Conservation (phyloP, 2,329 filamentous ascomycete genomes). For the Plenodomus biglobosus region DNA sequence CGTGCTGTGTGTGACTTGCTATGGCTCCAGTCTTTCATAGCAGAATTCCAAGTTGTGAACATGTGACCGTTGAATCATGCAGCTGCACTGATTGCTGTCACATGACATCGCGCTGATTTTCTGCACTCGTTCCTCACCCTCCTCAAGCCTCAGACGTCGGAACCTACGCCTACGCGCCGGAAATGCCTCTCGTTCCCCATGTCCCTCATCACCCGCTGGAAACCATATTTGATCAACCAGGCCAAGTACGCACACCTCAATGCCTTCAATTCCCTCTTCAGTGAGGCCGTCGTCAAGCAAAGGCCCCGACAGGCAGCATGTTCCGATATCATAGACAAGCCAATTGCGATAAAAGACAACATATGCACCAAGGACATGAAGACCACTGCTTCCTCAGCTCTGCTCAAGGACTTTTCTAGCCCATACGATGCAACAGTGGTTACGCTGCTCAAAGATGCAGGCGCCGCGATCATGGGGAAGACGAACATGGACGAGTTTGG, state of each 20-base stretch:
- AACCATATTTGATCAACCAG: slow-evolving; percentile 41
- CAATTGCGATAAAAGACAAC: slow-evolving; percentile 55
- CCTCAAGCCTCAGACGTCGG: too few species aligned
- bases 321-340: slow-evolving; percentile 26
- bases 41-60: neutral
- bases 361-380: slow-evolving; percentile 49
- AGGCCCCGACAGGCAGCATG: slow-evolving; percentile 6
- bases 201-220: slow-evolving; percentile 44
- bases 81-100: neutral
- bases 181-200: slow-evolving; percentile 36
- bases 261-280: slow-evolving; percentile 40
- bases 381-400: slow-evolving; percentile 81
- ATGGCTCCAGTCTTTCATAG: neutral
- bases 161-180: slow-evolving; percentile 16
- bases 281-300: slow-evolving; percentile 17
- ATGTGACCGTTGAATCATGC: too few species aligned
- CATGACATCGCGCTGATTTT: slow-evolving; percentile 19
- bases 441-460: slow-evolving; percentile 63
- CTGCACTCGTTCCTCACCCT: slow-evolving; percentile 6
- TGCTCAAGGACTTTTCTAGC: slow-evolving; percentile 67
- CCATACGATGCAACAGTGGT: slow-evolving; percentile 85
- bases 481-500: slow-evolving; percentile 96
- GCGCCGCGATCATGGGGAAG: slow-evolving; percentile 70
- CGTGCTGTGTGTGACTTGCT: neutral
- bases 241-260: slow-evolving; percentile 39